These are phyloP conservation scores for Bondarzewia mesenterica DNA, from an alignment of 1,284 basidiomycete genomes.

Conservation along the genomic window DNA sequence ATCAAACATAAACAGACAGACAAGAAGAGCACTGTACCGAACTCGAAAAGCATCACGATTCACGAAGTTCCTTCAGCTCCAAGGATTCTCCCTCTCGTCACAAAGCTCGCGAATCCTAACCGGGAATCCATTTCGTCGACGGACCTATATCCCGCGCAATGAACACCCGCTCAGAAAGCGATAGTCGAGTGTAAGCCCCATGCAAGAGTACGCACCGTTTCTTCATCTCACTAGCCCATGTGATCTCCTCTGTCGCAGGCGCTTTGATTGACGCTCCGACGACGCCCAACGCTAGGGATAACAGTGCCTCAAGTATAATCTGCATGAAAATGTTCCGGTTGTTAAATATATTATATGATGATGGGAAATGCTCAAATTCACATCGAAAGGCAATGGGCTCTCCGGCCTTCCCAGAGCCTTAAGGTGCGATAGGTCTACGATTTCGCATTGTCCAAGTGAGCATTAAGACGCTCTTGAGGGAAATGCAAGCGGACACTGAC, in stretches of 20 bases:
- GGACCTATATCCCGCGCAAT: constrained; percentile 32
- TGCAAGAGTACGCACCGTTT: constrained; percentile 51
- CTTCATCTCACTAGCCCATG: constrained; percentile 87
- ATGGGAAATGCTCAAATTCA: constrained; percentile 23
- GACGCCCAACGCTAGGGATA: constrained; percentile 60
- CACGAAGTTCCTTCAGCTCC: background rate
- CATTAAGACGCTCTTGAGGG: constrained; percentile 4
- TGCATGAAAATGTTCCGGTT: constrained; percentile 21
- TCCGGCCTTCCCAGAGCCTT: constrained; percentile 68
- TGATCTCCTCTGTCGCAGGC: constrained; percentile 69
- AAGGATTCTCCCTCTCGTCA: constrained; percentile 46
- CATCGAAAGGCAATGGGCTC: constrained; percentile 54
- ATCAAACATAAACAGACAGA: too few species aligned
- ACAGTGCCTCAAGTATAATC: constrained; percentile 63
- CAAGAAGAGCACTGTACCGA: too few species aligned
- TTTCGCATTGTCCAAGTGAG: constrained; percentile 5
- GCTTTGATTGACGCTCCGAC: constrained; percentile 64
- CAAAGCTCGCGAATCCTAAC: constrained; percentile 60
- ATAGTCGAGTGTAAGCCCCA: background rate
- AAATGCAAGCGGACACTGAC: constrained; percentile 29
- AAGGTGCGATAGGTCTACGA: constrained; percentile 59
- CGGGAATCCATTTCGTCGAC: constrained; percentile 79
- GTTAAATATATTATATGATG: background rate
- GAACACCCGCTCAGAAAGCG: background rate
- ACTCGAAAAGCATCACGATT: background rate